Base-by-base conservation (phyloP, 345 rosid genomes). In the Noccaea caerulescens region DNA sequence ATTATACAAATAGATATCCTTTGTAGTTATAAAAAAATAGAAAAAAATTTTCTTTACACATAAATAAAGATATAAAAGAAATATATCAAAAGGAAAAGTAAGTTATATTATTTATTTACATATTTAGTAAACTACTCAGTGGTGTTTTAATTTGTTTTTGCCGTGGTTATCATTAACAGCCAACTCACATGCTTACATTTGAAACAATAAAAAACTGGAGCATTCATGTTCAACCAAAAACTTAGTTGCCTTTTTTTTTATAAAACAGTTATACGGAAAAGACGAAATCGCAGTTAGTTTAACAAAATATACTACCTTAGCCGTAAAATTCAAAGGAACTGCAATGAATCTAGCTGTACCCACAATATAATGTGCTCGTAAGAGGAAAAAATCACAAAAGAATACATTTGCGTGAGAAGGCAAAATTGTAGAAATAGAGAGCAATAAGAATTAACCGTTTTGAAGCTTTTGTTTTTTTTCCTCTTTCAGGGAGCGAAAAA, bases 331-430 rank as follows among this genome's bases (percentile, higher is more conserved):
- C 34, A 25, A 51, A 67, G 63, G 43, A 39, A 66, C 25, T 65
- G 71, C 51, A 73, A 20, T 20, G 23, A 20, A 43, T 65, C 43
- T 36, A 66, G 72, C 61, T 67, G 54, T 50, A 51, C 39, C 42
- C 63, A 36, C 34, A 25, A 33, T 61, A 53, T 30, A 58, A 16
- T 42, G 51, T 23, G 68, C 68, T 74, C 56, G 52, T 10, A 59
- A 59, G 32, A 75, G 44, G 6, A 43, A 72, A 44, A 49, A 32
- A n/a, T 42, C 46, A 52, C 13, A 34, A 75, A 60, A 68, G 27
- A 68, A 60, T 68, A 68, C 69, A 69, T 44, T 53, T 75, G 68
- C 57, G 47, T 67, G 57, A 47, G 64, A 55, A 36, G 58, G 58
- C 38, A 51, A 65, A 37, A 37, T 23, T 36, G 38, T 51, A 38